Conservation (phyloP, 2,329 filamentous ascomycete genomes). For the Sporothrix sp. region DNA sequence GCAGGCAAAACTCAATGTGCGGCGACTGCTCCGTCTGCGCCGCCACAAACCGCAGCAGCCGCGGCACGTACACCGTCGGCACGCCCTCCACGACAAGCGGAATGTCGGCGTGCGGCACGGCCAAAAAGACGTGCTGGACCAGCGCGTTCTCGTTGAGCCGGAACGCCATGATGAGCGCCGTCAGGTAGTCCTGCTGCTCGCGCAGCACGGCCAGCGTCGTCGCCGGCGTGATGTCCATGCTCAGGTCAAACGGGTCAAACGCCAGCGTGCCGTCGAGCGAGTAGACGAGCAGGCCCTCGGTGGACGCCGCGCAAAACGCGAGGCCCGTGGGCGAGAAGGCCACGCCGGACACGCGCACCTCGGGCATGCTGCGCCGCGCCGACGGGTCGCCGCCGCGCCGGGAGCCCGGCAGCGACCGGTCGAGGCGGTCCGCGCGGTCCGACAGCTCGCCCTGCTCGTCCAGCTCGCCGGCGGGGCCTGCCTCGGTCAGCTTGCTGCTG, state of each 20-base stretch:
- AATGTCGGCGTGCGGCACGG: constrained; percentile 66
- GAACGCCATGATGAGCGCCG: constrained; percentile 94
- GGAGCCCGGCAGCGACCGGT: constrained; percentile 71
- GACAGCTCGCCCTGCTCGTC: constrained; percentile 83
- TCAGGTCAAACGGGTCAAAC: constrained; percentile 94
- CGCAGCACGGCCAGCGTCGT: constrained; percentile 64
- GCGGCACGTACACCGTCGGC: constrained; percentile 76
- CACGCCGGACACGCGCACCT: constrained; percentile 75
- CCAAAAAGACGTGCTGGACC: constrained; percentile 76
- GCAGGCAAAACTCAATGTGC: constrained; percentile 86
- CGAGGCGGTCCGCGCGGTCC: constrained; percentile 75
- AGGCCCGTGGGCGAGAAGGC: constrained; percentile 83
- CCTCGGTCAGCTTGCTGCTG: constrained; percentile 83
- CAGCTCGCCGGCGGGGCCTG: constrained; percentile 72
- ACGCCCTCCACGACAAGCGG: constrained; percentile 67
- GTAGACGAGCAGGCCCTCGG: constrained; percentile 89
- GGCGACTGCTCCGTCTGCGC: constrained; percentile 81
- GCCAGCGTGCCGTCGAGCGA: constrained; percentile 73
- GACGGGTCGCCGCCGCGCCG: constrained; percentile 78
- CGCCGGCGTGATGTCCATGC: constrained; percentile 84
- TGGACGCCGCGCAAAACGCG: constrained; percentile 88
- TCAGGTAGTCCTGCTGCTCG: constrained; percentile 68
- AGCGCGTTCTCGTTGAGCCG: constrained; percentile 79
- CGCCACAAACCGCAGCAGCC: constrained; percentile 78
- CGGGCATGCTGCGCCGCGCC: constrained; percentile 62